Evolutionary conservation across 129 eudicot species (phyloP), one percentile per base, ranked within the genome.

Genomic region (Arctium lappa): DNA sequence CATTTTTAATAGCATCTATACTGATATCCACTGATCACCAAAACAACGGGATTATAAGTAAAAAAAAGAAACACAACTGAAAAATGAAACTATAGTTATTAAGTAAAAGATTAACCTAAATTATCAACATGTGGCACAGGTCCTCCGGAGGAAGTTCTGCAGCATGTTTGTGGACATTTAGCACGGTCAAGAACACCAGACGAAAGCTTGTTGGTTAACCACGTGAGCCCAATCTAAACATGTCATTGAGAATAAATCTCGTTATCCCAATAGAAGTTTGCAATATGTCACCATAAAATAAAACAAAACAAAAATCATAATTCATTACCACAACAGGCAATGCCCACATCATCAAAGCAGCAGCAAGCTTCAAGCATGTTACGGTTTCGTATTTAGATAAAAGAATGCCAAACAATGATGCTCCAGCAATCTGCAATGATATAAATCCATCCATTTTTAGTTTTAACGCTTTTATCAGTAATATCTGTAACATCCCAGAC

Each of bases 141-240:
- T 70, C 79, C 89, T 78, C 44, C 78, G 40, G 87, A 73, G 31
- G 89, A 89, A 82, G 84, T 80, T 77, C 87, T 76, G 78, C 91
- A 84, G 88, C 82, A 88, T 65, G 91, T 74, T 83, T 86, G 90
- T 33, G 88, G 80, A 76, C 85, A 87, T 80, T 87, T 93, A 69
- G 97, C 89, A 74, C 93, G 99, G 75, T 89, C 94, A 78, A 96
- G 98, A 83, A 96, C 99, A 48, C 98, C 99, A 73, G 88, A 81
- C 68, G 99, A 96, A 80, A 96, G 93, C 87, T 87, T 89, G 88
- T 96, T 91, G 80, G 99, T 96, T 75, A 96, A 79, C 97, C 98
- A 96, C 7, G 97, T 93, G 70, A 96, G 95, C 80, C 86, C 80
- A 86, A 90, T 87, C 99, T 89, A 79, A 40, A 60, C 68, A 71